Base-by-base conservation (phyloP, 148 eudicot species). In the Vaccinium vitisidaea region DNA sequence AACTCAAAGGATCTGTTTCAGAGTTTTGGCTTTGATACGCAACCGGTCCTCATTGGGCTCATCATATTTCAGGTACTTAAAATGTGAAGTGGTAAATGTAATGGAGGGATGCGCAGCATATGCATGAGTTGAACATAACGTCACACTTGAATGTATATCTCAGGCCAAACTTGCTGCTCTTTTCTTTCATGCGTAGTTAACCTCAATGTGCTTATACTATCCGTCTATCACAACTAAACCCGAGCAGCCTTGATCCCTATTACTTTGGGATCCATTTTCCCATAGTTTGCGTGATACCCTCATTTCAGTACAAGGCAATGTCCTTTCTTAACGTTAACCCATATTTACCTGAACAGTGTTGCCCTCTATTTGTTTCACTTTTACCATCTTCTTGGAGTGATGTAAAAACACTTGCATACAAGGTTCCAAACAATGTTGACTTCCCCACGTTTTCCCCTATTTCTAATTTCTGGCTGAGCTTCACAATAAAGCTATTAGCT, bases 21-120 rank as follows among this genome's bases (percentile, higher is more conserved):
- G 87, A 97, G 98, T 89, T 97, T 97, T 88, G 99, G 99, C 16
- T 97, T 97, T 87, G 96, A 91, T 88, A 92, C 93, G 8, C 99
- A 97, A 84, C 98, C 99, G 56, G 99, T 97, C 55, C 96, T 97
- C 80, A 97, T 97, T 86, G 99, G 99, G 63, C 98, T 97, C 83
- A 95, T 97, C 85, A 88, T 97, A 71, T 97, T 95, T 89, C 99
- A 97, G 99, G 99, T 95, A 88, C 12, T 86, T 83, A 14, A 43
- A 48, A 56, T 39, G 11, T 84, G 15, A 43, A 19, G 36, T 14
- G 2, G 11, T 73, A 69, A 70, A 48, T 12, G 32, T 6, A 43
- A 30, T 32, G 21, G 77, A 16, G 7, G 56, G 16, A 77, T 54
- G 82, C 18, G 82, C 19, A 8, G 8, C 27, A 8, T 21, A 6